Percentiles rank a stretch among this genome's conserved stretches.
Evolutionary conservation across 371 early-diverging fungal species (phyloP).

Genomic region (Mortierella sp.): DNA sequence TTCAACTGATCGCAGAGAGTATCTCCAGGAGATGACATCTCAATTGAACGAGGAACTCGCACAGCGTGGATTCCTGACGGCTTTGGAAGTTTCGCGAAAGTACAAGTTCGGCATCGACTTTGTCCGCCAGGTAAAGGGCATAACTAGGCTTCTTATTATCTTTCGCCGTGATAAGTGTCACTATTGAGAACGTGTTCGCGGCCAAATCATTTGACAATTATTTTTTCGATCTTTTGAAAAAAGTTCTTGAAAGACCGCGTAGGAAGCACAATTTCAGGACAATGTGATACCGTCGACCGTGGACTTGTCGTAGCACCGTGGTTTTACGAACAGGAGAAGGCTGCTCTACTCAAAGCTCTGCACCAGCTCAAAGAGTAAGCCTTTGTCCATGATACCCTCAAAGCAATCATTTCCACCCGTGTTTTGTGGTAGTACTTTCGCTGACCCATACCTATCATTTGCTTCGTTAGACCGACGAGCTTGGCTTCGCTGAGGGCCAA

Average conservation of each 20-base stretch:
- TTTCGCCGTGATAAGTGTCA: background rate
- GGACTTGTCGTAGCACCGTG: slow-evolving; percentile 29
- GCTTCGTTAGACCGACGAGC: slow-evolving; percentile 28
- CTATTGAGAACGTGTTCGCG: background rate
- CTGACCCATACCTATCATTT: background rate
- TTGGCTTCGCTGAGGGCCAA: slow-evolving; percentile 20
- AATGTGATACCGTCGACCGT: slow-evolving; percentile 50
- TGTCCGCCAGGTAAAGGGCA: slow-evolving; percentile 43
- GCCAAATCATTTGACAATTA: background rate
- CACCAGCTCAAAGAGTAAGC: slow-evolving; percentile 40
- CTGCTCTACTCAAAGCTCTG: slow-evolving; percentile 14
- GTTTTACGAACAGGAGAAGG: slow-evolving; percentile 37
- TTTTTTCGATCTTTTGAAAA: background rate
- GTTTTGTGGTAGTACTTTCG: background rate
- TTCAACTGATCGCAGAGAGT: slow-evolving; percentile 21
- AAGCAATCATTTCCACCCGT: background rate
- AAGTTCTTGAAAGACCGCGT: slow-evolving; percentile 54
- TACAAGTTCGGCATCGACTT: slow-evolving; percentile 43
- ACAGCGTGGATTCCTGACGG: slow-evolving; percentile 25
- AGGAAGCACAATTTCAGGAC: slow-evolving; percentile 33
- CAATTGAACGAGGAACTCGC: slow-evolving; percentile 32
- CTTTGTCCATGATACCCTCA: background rate
- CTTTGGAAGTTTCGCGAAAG: slow-evolving; percentile 30
- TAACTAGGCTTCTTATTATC: background rate
- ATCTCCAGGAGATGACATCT: slow-evolving; percentile 23